These are phyloP conservation scores for Chrysoporthe cubensis DNA, from an alignment of 2,329 filamentous ascomycete species.

Conservation along the genomic window DNA sequence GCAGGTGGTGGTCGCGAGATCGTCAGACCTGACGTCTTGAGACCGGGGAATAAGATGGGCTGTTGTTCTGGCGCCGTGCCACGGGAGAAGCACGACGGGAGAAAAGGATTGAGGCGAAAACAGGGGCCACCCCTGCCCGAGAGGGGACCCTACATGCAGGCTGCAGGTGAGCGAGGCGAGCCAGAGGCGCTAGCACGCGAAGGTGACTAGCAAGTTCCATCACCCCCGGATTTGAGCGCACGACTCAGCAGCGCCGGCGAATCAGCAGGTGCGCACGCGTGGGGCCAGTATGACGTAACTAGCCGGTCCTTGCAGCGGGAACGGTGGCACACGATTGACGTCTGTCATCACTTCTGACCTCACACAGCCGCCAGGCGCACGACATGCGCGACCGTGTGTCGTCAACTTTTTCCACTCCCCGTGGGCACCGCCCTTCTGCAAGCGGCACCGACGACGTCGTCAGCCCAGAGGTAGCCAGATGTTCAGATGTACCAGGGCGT, in stretches of 20 bases:
- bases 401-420: not conserved
- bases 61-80: not conserved
- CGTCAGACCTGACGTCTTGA: not conserved
- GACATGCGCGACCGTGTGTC: not conserved
- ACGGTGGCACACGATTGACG: conserved; percentile 20
- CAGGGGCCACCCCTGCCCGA: conserved; percentile 8
- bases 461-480: not conserved
- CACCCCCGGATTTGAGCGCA: not conserved
- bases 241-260: not conserved
- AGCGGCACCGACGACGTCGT: not conserved
- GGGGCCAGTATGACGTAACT: conserved; percentile 18
- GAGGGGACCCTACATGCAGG: conserved; percentile 4
- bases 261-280: not conserved
- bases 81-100: not conserved
- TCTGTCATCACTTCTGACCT: conserved; percentile 28
- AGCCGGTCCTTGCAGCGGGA: conserved; percentile 6
- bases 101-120: conserved; percentile 1
- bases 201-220: not conserved
- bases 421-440: not conserved
- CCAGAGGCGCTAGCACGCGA: not conserved
- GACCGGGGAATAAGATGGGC: not conserved
- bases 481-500: not conserved
- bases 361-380: conserved; percentile 3
- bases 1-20: no score
- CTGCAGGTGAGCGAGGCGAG: not conserved